These are phyloP conservation scores for Fusarium goolgardi DNA, from an alignment of 2,329 filamentous ascomycete species.

Conservation along the genomic window DNA sequence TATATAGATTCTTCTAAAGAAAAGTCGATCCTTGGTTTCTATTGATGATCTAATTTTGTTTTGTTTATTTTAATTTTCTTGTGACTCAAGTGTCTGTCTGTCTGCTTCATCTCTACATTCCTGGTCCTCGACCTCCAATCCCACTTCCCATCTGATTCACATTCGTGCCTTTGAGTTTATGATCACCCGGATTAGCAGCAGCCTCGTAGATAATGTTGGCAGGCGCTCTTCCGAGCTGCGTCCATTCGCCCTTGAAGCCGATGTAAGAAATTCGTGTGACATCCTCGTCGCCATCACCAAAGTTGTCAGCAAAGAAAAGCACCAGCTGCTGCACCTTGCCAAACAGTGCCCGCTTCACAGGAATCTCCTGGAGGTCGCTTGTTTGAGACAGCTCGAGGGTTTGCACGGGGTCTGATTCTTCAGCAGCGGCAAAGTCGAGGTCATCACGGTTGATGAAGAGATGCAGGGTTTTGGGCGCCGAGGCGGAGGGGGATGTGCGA, in stretches of 20 bases:
- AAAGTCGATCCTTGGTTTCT: neutral
- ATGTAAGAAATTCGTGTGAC: slow-evolving; percentile 83
- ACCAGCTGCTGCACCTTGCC: slow-evolving; percentile 83
- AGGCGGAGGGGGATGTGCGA: slow-evolving; percentile 76
- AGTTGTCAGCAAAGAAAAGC: slow-evolving; percentile 94
- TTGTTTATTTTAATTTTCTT: neutral
- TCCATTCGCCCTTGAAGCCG: slow-evolving; percentile 95
- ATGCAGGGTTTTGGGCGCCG: slow-evolving; percentile 84
- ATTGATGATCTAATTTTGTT: neutral
- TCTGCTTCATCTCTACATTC: slow-evolving; percentile 37
- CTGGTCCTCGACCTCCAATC: slow-evolving; percentile 59
- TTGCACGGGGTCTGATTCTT: slow-evolving; percentile 78
- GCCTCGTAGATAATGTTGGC: slow-evolving; percentile 92
- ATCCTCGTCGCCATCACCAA: slow-evolving; percentile 81
- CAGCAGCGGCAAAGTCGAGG: slow-evolving; percentile 83
- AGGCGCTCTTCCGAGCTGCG: slow-evolving; percentile 78
- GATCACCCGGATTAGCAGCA: slow-evolving; percentile 90
- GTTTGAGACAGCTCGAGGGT: slow-evolving; percentile 81
- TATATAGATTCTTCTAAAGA: neutral
- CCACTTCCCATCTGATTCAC: slow-evolving; percentile 67
- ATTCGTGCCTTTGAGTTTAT: slow-evolving; percentile 72
- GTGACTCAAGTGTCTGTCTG: neutral
- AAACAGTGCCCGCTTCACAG: slow-evolving; percentile 89
- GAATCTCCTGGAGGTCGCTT: slow-evolving; percentile 85
- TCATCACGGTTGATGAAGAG: slow-evolving; percentile 88